phyloP scores from a whole-genome alignment of 2,329 filamentous ascomycete genomes.

The Blastomyces percursus region DNA sequence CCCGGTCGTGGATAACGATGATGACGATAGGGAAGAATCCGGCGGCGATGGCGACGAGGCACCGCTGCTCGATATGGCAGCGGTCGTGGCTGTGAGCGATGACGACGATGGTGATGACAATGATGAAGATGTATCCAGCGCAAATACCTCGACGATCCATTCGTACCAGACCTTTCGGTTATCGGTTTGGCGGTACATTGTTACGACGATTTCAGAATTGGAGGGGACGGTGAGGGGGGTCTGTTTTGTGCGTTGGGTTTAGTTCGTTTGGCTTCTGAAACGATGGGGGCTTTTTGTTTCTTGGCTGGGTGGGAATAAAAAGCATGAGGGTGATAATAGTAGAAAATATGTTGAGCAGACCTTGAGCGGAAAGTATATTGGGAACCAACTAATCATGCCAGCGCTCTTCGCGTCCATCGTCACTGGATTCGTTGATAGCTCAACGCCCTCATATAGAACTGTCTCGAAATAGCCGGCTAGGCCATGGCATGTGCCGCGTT shows the following conservation, averaged over 20 bases:
- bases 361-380: constrained; percentile 94
- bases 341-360: constrained; percentile 39
- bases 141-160: constrained; percentile 84
- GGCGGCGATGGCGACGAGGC: not conserved
- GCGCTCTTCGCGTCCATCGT: constrained; percentile 86
- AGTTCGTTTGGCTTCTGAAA: not conserved
- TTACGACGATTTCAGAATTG: constrained; percentile 73
- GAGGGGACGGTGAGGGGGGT: constrained; percentile 76
- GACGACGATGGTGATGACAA: not conserved
- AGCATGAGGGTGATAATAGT: not conserved
- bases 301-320: not conserved
- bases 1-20: constrained; percentile 3
- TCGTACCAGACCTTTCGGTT: constrained; percentile 98
- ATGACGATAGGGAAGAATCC: not conserved
- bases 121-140: constrained; percentile 19
- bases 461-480: constrained; percentile 93
- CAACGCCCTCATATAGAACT: constrained; percentile 74
- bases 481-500: constrained; percentile 78
- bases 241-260: constrained; percentile 36
- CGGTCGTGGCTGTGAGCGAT: not conserved
- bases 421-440: constrained; percentile 85
- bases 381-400: constrained; percentile 99
- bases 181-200: constrained; percentile 93
- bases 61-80: constrained; percentile 15
- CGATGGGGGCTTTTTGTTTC: not conserved